Conservation (phyloP, 352 stramenopile species). For the Elongisporangium anandrum region DNA sequence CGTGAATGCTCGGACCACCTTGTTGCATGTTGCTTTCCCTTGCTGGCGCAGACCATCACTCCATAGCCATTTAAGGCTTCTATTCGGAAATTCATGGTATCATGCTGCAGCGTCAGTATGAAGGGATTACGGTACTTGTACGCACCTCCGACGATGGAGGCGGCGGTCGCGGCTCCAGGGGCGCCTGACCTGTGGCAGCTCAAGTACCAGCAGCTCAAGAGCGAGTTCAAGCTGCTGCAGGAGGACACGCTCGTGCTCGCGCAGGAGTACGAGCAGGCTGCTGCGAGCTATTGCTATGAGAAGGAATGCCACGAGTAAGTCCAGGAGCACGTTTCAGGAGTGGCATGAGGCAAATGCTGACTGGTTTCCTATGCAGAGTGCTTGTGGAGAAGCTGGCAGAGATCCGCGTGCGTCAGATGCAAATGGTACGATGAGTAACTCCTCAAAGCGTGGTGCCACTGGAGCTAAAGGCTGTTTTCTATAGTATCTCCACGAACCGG, state of each 20-base stretch:
- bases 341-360: neutral
- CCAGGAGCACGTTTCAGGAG: too few relatives aligned
- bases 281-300: slow-evolving; percentile 32
- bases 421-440: slow-evolving; percentile 17
- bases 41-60: too few relatives aligned
- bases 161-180: neutral
- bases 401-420: slow-evolving; percentile 41
- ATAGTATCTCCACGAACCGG: slow-evolving; percentile 28
- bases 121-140: too few relatives aligned
- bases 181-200: slow-evolving; percentile 4
- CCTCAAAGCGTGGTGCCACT: neutral
- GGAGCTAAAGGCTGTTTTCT: neutral
- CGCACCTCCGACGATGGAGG: too few relatives aligned
- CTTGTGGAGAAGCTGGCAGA: slow-evolving; percentile 39
- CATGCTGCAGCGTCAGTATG: too few relatives aligned
- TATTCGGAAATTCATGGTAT: too few relatives aligned
- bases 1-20: too few relatives aligned
- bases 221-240: slow-evolving; percentile 26
- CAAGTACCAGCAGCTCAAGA: slow-evolving; percentile 19
- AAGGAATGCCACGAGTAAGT: slow-evolving; percentile 37
- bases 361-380: slow-evolving; percentile 13
- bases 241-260: slow-evolving; percentile 28
- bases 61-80: too few relatives aligned
- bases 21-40: too few relatives aligned
- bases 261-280: slow-evolving; percentile 21